These are phyloP conservation scores for Neurospora sp. DNA, from an alignment of 495 filamentous ascomycete genomes.

Conservation along the genomic window DNA sequence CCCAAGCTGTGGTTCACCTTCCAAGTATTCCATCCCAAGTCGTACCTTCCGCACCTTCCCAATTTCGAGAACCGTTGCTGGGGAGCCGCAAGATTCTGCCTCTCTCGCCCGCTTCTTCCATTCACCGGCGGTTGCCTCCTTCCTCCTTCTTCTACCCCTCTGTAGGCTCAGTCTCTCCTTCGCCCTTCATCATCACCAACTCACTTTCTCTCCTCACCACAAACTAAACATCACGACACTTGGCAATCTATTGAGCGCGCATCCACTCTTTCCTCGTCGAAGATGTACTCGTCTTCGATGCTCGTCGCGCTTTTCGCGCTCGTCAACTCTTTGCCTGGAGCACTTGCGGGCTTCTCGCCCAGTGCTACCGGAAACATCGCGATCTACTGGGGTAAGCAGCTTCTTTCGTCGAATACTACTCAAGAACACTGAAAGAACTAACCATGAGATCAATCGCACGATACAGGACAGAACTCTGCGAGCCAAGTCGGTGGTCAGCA, in stretches of 20 bases:
- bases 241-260: neutral
- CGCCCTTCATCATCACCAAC: neutral
- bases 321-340: neutral
- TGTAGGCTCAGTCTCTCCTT: neutral
- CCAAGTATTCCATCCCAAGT: neutral
- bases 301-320: slow-evolving; percentile 6
- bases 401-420: neutral
- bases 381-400: slow-evolving; percentile 49
- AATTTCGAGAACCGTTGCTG: neutral
- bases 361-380: slow-evolving; percentile 46
- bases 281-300: slow-evolving; percentile 2
- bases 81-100: neutral
- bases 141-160: neutral
- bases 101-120: neutral
- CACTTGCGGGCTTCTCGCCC: slow-evolving; percentile 38
- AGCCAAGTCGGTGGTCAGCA: slow-evolving; percentile 31
- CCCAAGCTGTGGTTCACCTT: neutral
- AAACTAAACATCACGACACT: neutral
- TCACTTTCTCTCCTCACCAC: neutral
- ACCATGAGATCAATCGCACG: neutral
- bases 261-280: neutral
- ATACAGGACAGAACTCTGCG: slow-evolving; percentile 41
- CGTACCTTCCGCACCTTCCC: neutral
- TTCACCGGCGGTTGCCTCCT: neutral
- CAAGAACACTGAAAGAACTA: neutral